phyloP scores from a whole-genome alignment of 768 basidiomycete species.

The Chalciporus piperatus region DNA sequence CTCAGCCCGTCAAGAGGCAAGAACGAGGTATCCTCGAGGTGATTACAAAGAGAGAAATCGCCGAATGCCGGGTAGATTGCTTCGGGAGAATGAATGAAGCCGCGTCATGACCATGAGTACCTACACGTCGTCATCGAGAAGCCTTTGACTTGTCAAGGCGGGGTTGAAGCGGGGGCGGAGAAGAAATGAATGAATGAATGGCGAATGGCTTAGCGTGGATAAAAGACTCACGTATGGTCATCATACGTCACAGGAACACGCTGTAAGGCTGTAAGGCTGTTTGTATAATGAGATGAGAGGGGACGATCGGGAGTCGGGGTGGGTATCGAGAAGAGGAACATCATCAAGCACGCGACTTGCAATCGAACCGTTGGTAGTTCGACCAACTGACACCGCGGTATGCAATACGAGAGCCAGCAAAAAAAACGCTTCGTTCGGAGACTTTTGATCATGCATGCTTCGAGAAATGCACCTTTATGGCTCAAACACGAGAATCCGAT shows the following conservation, averaged over 20 bases:
- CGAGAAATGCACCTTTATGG: too few species aligned
- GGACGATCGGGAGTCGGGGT: conserved; percentile 21
- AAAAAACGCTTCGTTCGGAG: neutral
- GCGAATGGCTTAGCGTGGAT: neutral
- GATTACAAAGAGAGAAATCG: conserved; percentile 25
- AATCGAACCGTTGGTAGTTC: conserved; percentile 1
- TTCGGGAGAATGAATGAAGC: conserved; percentile 7
- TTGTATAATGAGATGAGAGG: conserved; percentile 1
- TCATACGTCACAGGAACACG: conserved; percentile 31
- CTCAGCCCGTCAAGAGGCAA: conserved; percentile 1
- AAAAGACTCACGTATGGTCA: neutral
- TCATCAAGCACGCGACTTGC: conserved; percentile 1
- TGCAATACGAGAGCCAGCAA: conserved; percentile 1
- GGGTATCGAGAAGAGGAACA: conserved; percentile 9
- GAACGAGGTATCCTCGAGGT: conserved; percentile 30
- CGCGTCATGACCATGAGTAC: conserved; percentile 7
- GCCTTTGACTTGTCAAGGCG: conserved; percentile 16
- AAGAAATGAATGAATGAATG: conserved; percentile 14
- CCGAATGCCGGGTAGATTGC: conserved; percentile 8
- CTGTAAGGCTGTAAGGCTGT: neutral
- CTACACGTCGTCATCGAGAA: conserved; percentile 17
- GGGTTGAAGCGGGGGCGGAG: conserved; percentile 31
- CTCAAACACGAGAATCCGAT: neutral
- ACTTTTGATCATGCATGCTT: neutral
- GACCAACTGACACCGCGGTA: neutral